Conservation (phyloP, 2,329 filamentous ascomycete genomes). For the Aureobasidium pullulans region DNA sequence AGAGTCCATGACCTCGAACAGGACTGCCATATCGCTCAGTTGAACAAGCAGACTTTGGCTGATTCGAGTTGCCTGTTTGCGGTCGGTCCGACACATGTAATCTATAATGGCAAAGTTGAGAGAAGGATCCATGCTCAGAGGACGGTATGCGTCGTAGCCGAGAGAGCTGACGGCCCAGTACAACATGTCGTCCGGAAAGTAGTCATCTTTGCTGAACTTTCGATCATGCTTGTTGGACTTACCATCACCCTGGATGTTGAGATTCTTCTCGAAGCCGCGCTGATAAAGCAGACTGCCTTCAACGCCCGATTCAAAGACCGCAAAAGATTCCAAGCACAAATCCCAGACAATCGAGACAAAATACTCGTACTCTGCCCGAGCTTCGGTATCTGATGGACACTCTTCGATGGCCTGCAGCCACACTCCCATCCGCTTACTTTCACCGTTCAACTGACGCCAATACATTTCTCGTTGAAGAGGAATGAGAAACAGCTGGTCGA, state of each 20-base stretch:
- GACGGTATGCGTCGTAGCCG: background rate
- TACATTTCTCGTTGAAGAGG: background rate
- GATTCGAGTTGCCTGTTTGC: background rate
- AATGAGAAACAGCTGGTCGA: background rate
- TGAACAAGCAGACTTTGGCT: background rate
- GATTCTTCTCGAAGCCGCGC: background rate
- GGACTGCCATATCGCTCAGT: background rate
- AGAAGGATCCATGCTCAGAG: background rate
- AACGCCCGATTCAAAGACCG: background rate
- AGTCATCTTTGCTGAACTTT: background rate
- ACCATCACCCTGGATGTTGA: background rate
- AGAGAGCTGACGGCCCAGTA: background rate
- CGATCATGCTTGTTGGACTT: background rate
- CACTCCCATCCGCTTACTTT: background rate
- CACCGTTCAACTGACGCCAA: background rate
- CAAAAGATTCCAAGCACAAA: background rate
- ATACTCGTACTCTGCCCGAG: background rate
- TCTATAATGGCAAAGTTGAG: background rate
- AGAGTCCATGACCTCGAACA: background rate
- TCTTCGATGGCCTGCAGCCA: background rate
- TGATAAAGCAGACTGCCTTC: background rate
- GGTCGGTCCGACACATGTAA: background rate
- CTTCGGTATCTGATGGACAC: background rate
- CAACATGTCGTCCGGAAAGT: background rate
- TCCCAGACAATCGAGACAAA: background rate